These are phyloP conservation scores for Odontarrhena argentea DNA, from an alignment of 345 rosid genomes.

Conservation along the genomic window DNA sequence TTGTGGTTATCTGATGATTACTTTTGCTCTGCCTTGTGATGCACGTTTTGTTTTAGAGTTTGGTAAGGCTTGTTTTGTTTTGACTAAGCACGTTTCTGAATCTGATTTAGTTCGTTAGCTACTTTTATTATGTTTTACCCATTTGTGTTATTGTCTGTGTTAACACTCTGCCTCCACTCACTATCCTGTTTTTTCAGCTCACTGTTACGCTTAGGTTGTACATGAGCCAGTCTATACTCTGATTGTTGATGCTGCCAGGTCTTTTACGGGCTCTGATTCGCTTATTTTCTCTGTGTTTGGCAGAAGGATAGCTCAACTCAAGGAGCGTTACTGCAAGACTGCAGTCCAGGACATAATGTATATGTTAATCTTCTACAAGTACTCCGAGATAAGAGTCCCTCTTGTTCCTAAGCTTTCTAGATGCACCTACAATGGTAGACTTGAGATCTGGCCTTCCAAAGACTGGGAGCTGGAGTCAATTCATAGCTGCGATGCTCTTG, in stretches of 20 bases:
- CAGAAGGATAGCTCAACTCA: slow-evolving; percentile 84
- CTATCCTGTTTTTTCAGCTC: slow-evolving; percentile 11
- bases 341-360: slow-evolving; percentile 93
- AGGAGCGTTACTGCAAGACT: slow-evolving; percentile 61
- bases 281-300: slow-evolving; percentile 13
- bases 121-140: not conserved
- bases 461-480: slow-evolving; percentile 95
- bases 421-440: slow-evolving; percentile 79
- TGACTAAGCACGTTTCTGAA: too few species aligned
- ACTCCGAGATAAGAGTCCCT: slow-evolving; percentile 81
- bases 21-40: slow-evolving; percentile 33
- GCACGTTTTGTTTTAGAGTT: slow-evolving; percentile 34
- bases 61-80: not conserved
- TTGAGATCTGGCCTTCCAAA: slow-evolving; percentile 87
- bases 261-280: not conserved
- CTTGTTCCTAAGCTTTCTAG: slow-evolving; percentile 84
- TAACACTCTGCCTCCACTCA: slow-evolving; percentile 2
- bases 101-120: not conserved
- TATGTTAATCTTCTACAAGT: slow-evolving; percentile 75
- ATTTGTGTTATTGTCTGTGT: not conserved
- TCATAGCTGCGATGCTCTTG: slow-evolving; percentile 61
- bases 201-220: slow-evolving; percentile 3
- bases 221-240: not conserved
- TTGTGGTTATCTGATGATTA: not conserved
- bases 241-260: not conserved